Evolutionary conservation across 192 early-diverging fungal genomes (phyloP), one percentile per base, ranked within the genome.

Genomic region (Lunasporangiospora selenospora): DNA sequence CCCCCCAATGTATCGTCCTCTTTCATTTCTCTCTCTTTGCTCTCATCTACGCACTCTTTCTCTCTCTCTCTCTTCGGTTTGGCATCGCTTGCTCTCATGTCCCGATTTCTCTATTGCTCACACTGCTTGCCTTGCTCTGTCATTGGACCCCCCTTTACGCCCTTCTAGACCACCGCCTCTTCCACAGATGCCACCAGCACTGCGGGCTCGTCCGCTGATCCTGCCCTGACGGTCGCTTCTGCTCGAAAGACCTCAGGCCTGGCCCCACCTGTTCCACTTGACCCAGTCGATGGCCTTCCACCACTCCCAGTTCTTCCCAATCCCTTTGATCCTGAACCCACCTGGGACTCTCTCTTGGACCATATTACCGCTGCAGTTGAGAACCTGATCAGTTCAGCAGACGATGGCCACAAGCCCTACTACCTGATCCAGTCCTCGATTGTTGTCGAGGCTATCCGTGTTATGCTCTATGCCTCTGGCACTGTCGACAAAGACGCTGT

Each of bases 401-500:
- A 84, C 47, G 75, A 80, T 15, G 79, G 69, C 46, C 78, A 80
- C 67, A 90, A 86, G 71, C 84, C 79, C 44, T 81, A 84, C 37
- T 94, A 85, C 66, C 63, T 93, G 27, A 75, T 78, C 12, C 82
- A 88, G 53, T 73, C 69, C 24, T 73, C 69, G 12, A 73, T 73
- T 43, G 54, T 95, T 11, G 88, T 97, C 9, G 80, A 88, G n/a
- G 87, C 90, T 34, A 90, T 98, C 58, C 88, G 95, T 33, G 87
- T 87, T 16, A 90, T 97, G 83, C 80, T 98, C 31, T 88, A 89
- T 36, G 82, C 90, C n/a, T 95, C 92, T 4, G 90, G 87, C 11
- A 84, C 89, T 0, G 80, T 89, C 3, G 86, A 86, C 36, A 86
- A 85, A 40, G 90, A 94, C 21, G 80, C 87, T 1, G 80, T 82